Evolutionary conservation across 352 stramenopile species (phyloP).

Genomic region (Sclerospora graminicola): DNA sequence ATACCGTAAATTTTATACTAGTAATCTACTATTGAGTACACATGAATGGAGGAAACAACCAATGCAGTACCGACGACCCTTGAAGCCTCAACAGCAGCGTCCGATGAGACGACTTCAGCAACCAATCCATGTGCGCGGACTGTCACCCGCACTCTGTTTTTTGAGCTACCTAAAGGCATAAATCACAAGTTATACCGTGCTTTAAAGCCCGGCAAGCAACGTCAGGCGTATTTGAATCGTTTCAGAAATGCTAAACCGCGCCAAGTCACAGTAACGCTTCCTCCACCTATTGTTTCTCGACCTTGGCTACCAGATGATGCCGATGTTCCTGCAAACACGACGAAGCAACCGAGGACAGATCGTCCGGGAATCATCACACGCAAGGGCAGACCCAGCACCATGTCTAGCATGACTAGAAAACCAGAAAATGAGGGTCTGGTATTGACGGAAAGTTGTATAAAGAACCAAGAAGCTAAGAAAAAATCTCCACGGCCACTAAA

Average conservation of each 20-base stretch:
- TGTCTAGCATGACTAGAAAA: neutral
- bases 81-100: neutral
- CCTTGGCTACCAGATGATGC: neutral
- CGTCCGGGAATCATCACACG: neutral
- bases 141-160: neutral
- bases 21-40: too few relatives aligned
- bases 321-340: neutral
- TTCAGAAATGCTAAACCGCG: neutral
- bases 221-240: constrained; percentile 9
- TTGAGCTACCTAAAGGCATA: constrained; percentile 5
- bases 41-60: constrained; percentile 13
- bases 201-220: constrained; percentile 7
- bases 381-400: neutral
- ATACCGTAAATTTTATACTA: too few relatives aligned
- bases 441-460: neutral
- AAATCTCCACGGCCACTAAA: constrained; percentile 1
- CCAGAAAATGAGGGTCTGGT: constrained; percentile 2
- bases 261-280: neutral
- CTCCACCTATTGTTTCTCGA: neutral
- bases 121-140: neutral
- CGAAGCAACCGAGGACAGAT: neutral
- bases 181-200: constrained; percentile 4
- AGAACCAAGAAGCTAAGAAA: neutral
- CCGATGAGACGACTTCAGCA: neutral
- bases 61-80: neutral